These are phyloP conservation scores for Nigrograna mackinnonii DNA, from an alignment of 2,329 filamentous ascomycete species.

Conservation along the genomic window DNA sequence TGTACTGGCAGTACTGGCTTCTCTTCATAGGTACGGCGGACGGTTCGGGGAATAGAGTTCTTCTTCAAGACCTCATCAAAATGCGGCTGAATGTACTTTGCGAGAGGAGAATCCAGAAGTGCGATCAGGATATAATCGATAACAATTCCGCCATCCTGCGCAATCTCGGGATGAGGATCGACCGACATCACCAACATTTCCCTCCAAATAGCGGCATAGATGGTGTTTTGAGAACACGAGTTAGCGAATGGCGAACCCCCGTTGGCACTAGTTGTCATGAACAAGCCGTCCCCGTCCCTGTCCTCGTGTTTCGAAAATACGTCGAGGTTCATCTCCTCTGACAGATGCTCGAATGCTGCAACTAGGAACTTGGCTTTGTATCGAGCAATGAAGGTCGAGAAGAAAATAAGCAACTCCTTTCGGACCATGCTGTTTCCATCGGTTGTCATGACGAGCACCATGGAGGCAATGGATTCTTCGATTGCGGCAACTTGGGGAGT, in stretches of 20 bases:
- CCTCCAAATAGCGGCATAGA: conserved; percentile 94
- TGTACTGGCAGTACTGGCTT: conserved; percentile 48
- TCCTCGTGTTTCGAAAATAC: conserved; percentile 21
- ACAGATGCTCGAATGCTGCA: conserved; percentile 85
- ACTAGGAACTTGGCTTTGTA: conserved; percentile 94
- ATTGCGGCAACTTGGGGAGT: conserved; percentile 89
- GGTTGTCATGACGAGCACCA: conserved; percentile 86
- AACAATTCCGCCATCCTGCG: conserved; percentile 80
- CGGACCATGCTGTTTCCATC: conserved; percentile 94
- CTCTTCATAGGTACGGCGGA: conserved; percentile 31
- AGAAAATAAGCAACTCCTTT: conserved; percentile 89
- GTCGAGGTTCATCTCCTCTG: conserved; percentile 67
- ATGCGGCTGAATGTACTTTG: conserved; percentile 68
- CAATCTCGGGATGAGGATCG: conserved; percentile 92
- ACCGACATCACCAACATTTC: conserved; percentile 88
- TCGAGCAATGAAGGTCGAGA: conserved; percentile 86
- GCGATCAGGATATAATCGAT: conserved; percentile 83
- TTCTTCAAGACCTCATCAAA: conserved; percentile 69
- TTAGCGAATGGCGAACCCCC: conserved; percentile 11
- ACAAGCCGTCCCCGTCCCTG: conserved; percentile 28
- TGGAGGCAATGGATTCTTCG: conserved; percentile 88
- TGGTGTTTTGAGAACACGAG: conserved; percentile 74
- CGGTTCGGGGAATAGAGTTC: conserved; percentile 50
- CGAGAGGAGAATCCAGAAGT: conserved; percentile 77
- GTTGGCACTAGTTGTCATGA: conserved; percentile 21